A percentile compares a stretch with the other conserved stretches of the same genome.
phyloP scores from a whole-genome alignment of 345 rosid genomes.

The Clarkia xantiana region DNA sequence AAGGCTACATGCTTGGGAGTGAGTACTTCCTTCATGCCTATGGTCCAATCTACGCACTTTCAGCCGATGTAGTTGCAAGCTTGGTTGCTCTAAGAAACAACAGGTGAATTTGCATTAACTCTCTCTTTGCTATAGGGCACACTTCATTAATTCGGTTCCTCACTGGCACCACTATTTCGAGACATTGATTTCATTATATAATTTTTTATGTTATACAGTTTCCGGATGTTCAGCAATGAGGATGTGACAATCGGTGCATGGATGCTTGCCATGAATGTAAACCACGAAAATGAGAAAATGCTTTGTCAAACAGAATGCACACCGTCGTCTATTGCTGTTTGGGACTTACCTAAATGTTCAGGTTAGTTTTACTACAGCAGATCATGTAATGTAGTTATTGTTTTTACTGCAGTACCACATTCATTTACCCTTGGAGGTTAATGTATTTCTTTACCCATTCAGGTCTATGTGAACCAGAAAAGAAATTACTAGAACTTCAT shows the following conservation, averaged over 20 bases:
- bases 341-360: slow-evolving; percentile 97
- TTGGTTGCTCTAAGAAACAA: slow-evolving; percentile 65
- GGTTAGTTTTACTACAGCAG: slow-evolving; percentile 25
- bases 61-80: slow-evolving; percentile 78
- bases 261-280: slow-evolving; percentile 98
- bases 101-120: slow-evolving; percentile 31
- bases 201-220: slow-evolving; percentile 24
- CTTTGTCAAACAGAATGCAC: slow-evolving; percentile 74
- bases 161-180: neutral
- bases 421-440: neutral
- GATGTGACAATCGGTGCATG: slow-evolving; percentile 94
- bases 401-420: neutral
- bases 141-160: neutral
- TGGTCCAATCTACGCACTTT: slow-evolving; percentile 88
- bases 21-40: slow-evolving; percentile 97
- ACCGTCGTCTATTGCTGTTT: slow-evolving; percentile 58
- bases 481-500: slow-evolving; percentile 68
- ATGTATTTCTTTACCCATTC: slow-evolving; percentile 7
- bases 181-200: neutral
- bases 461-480: slow-evolving; percentile 84
- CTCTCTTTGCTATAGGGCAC: too few relatives aligned
- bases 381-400: too few relatives aligned
- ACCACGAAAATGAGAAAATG: slow-evolving; percentile 63
- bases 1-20: slow-evolving; percentile 53
- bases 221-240: slow-evolving; percentile 96